A percentile compares a stretch with the other conserved stretches of the same genome.
Evolutionary conservation across 179 eudicot genomes (phyloP).

Genomic region (Beta corolliflora): DNA sequence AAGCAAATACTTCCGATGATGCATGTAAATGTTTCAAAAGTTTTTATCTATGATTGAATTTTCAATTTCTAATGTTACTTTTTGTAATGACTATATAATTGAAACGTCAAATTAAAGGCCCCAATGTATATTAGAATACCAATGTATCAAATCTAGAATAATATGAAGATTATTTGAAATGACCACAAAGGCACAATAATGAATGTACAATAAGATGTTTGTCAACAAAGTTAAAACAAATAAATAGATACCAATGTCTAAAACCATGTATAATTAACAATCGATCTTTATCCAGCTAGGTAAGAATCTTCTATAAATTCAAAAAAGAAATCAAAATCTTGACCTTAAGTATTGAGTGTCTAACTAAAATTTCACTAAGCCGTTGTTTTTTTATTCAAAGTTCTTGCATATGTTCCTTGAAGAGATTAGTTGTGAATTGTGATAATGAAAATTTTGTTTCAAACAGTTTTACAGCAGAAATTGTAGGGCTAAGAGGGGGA

Average conservation of each 20-base stretch:
- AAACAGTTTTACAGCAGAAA: background rate
- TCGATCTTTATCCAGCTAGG: background rate
- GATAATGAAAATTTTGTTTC: background rate
- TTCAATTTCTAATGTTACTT: background rate
- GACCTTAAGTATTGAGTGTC: conserved; percentile 14
- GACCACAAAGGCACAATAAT: background rate
- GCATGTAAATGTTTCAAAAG: no score
- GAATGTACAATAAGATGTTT: background rate
- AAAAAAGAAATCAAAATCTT: conserved; percentile 22
- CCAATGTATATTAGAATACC: no score
- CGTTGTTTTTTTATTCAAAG: background rate
- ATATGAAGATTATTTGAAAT: background rate
- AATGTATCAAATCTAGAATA: background rate
- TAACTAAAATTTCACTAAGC: background rate
- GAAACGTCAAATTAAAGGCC: no score
- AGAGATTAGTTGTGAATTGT: background rate
- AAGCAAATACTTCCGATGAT: no score
- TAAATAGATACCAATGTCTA: background rate
- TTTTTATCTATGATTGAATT: no score
- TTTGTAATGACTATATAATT: background rate
- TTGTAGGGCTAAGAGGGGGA: conserved; percentile 24
- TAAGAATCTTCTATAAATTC: conserved; percentile 6
- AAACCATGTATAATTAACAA: background rate
- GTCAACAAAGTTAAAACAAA: background rate
- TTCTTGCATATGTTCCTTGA: background rate